phyloP scores from a whole-genome alignment of 169 alveolate genomes.

The Miamiensis avidus region DNA sequence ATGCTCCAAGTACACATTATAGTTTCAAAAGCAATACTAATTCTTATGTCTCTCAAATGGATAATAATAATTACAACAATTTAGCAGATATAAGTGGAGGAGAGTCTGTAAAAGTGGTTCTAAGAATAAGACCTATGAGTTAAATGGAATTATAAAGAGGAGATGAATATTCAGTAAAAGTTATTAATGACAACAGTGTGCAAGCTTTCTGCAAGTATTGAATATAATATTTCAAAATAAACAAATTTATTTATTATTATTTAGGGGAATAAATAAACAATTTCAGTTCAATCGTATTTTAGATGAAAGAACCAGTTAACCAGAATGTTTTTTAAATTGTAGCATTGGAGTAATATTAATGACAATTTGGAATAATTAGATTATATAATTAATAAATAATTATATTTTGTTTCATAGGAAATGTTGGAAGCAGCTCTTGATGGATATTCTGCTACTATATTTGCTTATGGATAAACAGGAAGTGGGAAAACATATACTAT shows the following conservation, averaged over 20 bases:
- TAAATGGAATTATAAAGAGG: constrained; percentile 58
- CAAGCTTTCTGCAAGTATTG: constrained; percentile 32
- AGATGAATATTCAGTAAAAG: constrained; percentile 56
- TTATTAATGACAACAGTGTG: constrained; percentile 48
- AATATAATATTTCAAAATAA: not conserved
- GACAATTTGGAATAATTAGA: not conserved
- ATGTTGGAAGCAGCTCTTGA: constrained; percentile 49
- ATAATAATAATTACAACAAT: not conserved
- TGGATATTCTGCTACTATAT: constrained; percentile 69
- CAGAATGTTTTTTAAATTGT: constrained; percentile 59
- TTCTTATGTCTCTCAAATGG: not conserved
- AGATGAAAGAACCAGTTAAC: constrained; percentile 50
- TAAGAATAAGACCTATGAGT: constrained; percentile 74
- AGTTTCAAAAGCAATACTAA: constrained; percentile 5
- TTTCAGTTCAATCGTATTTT: constrained; percentile 61
- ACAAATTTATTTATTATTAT: constrained; percentile 12
- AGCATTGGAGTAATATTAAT: constrained; percentile 30
- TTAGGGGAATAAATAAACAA: constrained; percentile 47
- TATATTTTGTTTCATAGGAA: constrained; percentile 4
- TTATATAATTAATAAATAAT: not conserved
- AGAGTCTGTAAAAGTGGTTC: constrained; percentile 74
- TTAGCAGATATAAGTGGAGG: constrained; percentile 43
- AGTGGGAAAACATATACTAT: constrained; percentile 78
- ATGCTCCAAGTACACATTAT: constrained; percentile 7
- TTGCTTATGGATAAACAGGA: constrained; percentile 81